Base-by-base conservation (phyloP, 805 yeast genomes). In the Candida bentonensis region DNA sequence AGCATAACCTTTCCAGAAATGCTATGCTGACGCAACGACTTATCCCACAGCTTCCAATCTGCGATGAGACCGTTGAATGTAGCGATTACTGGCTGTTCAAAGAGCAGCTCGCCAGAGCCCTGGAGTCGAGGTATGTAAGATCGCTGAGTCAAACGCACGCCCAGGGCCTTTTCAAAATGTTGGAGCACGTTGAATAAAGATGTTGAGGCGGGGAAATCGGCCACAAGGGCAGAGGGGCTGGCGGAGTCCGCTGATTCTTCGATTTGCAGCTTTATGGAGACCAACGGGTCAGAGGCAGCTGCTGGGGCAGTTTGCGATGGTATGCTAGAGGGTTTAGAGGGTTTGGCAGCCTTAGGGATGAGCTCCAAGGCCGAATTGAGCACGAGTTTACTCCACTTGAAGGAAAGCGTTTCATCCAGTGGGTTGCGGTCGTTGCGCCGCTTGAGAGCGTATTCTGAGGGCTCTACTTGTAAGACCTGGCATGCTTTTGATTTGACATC, bases 81-180 rank as follows among this genome's bases (percentile, higher is more conserved):
- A n/a, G 20, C 36, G n/a, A 30, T 30, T n/a, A 30, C 20, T 15
- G 36, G 36, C 36, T 30, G 36, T n/a, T 11, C 36, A 30, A 30
- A 30, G 17, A 30, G 36, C 13, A 25, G 13, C 7, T 25, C 27
- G 27, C 27, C 13, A 13, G 27, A 7, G 20, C 17, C 36, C 13
- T 11, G 5, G n/a, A n/a, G n/a, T n/a, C n/a, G n/a, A n/a, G n/a
- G n/a, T n/a, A n/a, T n/a, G 17, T 30, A 9, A n/a, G 36, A 9
- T 9, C 36, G 13, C 36, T 30, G 36, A 5, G 36, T 30, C 7
- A 30, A 17, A 17, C 7, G 11, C 20, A 30, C 7, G 5, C 7
- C n/a, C 17, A 17, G n/a, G 20, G 7, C 7, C 7, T 9, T n/a
- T 15, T 30, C 36, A n/a, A 30, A 30, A n/a, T 30, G 17, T 9